phyloP scores from a whole-genome alignment of 106 monocot species.

The Phalaenopsis aphrodite region DNA sequence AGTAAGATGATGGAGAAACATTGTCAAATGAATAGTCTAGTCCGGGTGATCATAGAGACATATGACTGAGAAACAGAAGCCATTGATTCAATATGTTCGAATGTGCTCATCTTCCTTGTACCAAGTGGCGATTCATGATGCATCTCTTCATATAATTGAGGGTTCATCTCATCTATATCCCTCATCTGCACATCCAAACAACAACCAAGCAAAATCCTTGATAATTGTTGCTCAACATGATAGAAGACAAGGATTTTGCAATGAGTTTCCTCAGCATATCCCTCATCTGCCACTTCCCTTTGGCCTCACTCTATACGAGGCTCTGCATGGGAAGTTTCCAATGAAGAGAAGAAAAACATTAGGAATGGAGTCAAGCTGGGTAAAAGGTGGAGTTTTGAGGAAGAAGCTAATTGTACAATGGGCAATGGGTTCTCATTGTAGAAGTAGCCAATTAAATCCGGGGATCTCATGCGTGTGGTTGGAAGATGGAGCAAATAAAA shows the following conservation, averaged over 20 bases:
- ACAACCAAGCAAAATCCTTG: background rate
- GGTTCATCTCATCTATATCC: conserved; percentile 2
- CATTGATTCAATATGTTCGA: conserved; percentile 58
- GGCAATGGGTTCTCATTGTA: no score
- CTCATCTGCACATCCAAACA: conserved; percentile 4
- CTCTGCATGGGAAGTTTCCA: no score
- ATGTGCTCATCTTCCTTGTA: conserved; percentile 38
- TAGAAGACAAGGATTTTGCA: background rate
- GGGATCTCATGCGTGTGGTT: no score
- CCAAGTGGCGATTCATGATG: conserved; percentile 5
- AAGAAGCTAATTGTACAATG: no score
- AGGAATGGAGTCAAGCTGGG: no score
- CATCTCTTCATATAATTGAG: background rate
- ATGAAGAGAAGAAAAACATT: no score
- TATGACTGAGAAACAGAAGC: conserved; percentile 37
- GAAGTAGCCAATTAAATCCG: no score
- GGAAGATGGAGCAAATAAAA: no score
- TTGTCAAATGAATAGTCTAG: conserved; percentile 56
- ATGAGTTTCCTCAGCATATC: no score
- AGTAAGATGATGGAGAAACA: conserved; percentile 72
- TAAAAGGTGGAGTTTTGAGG: no score
- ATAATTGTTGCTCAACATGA: background rate
- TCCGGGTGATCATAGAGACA: conserved; percentile 15
- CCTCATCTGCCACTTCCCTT: no score
- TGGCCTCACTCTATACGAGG: no score